Percentiles rank a stretch among this genome's conserved stretches.
phyloP scores from a whole-genome alignment of 768 basidiomycete genomes.

The Russula virescens region DNA sequence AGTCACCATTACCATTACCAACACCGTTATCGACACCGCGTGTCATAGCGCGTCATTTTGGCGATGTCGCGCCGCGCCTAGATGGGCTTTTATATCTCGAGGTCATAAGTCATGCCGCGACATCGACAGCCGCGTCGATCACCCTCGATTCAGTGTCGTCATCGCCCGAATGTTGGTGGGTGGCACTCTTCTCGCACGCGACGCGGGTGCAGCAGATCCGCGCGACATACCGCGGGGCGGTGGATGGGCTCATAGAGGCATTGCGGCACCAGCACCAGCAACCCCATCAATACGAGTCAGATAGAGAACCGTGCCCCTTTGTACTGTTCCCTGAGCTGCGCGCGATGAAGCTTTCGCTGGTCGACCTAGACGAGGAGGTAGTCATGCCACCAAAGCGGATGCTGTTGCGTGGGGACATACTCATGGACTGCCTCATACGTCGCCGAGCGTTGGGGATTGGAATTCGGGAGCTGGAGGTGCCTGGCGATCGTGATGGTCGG shows the following conservation, averaged over 20 bases:
- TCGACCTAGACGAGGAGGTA: slow-evolving; percentile 8
- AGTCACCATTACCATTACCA: not conserved
- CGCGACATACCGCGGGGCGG: slow-evolving; percentile 3
- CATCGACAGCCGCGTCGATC: too few relatives aligned
- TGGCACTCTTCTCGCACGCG: not conserved
- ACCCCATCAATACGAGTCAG: not conserved
- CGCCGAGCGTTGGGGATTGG: not conserved
- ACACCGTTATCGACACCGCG: not conserved
- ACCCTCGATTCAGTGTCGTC: not conserved
- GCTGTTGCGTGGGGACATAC: not conserved
- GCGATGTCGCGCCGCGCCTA: not conserved
- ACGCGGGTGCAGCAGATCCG: slow-evolving; percentile 6
- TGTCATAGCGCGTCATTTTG: not conserved
- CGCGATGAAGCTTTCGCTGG: slow-evolving; percentile 3
- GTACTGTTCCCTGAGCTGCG: not conserved
- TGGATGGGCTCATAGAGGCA: slow-evolving; percentile 7
- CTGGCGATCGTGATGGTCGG: not conserved
- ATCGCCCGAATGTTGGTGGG: not conserved
- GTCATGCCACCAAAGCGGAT: not conserved
- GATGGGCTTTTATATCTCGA: slow-evolving; percentile 4
- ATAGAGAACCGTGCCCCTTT: too few relatives aligned
- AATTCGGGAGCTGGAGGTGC: not conserved
- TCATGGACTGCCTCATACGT: not conserved
- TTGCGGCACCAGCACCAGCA: not conserved
- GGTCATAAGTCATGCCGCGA: not conserved